Evolutionary conservation across 2,329 filamentous ascomycete species (phyloP).

Genomic region (Atkinsonella hypoxylon): DNA sequence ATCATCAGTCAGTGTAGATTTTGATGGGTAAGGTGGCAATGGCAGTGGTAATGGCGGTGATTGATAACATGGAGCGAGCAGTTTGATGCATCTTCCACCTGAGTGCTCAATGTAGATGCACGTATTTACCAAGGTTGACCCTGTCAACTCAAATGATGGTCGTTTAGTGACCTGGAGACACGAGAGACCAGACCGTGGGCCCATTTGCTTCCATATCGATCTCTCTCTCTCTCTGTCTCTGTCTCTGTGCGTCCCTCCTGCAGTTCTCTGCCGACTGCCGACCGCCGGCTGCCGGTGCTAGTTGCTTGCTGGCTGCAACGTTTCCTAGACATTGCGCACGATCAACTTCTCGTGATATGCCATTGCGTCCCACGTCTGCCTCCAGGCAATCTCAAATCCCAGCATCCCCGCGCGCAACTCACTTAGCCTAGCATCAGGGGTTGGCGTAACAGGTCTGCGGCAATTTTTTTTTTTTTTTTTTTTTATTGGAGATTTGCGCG

Average conservation of each 20-base stretch:
- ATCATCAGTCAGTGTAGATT: not conserved
- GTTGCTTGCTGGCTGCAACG: too few species aligned
- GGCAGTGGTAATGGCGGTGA: too few species aligned
- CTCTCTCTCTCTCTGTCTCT: not conserved
- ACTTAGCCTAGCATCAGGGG: not conserved
- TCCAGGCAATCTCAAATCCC: not conserved
- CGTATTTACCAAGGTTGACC: not conserved
- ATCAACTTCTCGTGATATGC: not conserved
- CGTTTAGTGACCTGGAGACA: not conserved
- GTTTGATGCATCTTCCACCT: not conserved
- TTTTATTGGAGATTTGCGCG: not conserved
- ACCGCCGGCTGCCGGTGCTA: too few species aligned
- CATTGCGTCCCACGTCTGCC: not conserved
- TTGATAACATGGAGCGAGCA: not conserved
- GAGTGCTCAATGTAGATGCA: constrained; percentile 1
- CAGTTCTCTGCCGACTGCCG: too few species aligned
- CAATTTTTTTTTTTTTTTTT: too few species aligned
- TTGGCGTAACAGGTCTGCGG: not conserved
- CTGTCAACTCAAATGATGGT: not conserved
- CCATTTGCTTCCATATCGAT: not conserved
- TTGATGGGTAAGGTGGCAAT: too few species aligned
- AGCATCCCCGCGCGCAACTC: not conserved
- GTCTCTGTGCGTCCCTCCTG: not conserved
- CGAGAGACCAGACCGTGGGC: not conserved
- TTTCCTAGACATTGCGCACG: not conserved